Base-by-base conservation (phyloP, 106 monocot species). In the Triglochin maritima region DNA sequence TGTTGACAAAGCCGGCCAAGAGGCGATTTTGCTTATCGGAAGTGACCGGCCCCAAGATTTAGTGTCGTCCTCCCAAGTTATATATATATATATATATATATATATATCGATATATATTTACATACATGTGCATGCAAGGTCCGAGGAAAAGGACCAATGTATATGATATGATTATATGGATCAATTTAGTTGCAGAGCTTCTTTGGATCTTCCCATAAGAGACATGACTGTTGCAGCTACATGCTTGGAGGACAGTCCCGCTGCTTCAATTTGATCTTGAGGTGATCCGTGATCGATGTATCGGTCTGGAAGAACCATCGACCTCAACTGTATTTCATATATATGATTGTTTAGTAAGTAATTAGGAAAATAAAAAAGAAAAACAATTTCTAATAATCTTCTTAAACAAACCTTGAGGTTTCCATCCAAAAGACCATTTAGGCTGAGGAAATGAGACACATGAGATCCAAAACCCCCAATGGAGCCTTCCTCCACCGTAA, bases 201-300 rank as follows among this genome's bases (percentile, higher is more conserved):
- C 61, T 51, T 47, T 59, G 45, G 71, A 11, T 6, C 51, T 60
- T 50, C 71, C 71, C 16, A 62, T 3, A 17, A 71, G 60, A 5
- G 60, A 50, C 42, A 71, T 54, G 4, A 64, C 72, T 2, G 63
- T 72, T 12, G 63, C 64, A 10, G 72, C 72, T 14, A 72, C 45
- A n/a, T 72, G 72, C 54, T 45, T 15, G 2, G 63, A 56, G 4
- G 72, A 46, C 8, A 72, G 47, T 1, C 72, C 72, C 11, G 72
- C 72, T 54, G 63, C 72, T 46, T 53, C 72, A 0, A 72, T 64
- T 50, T 72, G 72, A 54, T 64, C 72, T 15, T 13, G 55, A 45
- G 72, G 72, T 12, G 72, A 41, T 46, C 72, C 72, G 16, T 72
- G 72, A 45, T 72, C 72, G 64, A 72, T 72, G 47, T 72, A 72